These are phyloP conservation scores for Colletotrichum graminicola DNA, from an alignment of 2,329 filamentous ascomycete genomes.

Conservation along the genomic window DNA sequence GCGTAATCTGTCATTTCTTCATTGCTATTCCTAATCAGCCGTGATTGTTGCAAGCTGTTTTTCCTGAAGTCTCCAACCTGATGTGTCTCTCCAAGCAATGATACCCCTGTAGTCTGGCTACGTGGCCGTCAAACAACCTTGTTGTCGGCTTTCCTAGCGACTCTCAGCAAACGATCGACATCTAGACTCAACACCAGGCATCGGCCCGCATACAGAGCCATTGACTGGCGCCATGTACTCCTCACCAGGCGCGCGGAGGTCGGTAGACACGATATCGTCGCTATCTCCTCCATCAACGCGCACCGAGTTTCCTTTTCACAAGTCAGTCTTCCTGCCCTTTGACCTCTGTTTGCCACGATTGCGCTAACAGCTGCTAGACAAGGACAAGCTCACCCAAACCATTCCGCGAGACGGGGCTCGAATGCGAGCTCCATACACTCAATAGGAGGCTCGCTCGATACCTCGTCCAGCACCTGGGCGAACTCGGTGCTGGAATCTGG, in stretches of 20 bases:
- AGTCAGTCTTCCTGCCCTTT: slow-evolving; percentile 54
- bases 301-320: slow-evolving; percentile 71
- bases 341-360: slow-evolving; percentile 15
- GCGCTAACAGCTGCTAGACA: slow-evolving; percentile 51
- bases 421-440: slow-evolving; percentile 90
- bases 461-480: slow-evolving; percentile 67
- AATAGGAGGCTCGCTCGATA: slow-evolving; percentile 85
- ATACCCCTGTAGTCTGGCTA: slow-evolving; percentile 60
- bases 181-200: slow-evolving; percentile 22
- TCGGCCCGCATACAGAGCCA: slow-evolving; percentile 20
- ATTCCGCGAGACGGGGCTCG: slow-evolving; percentile 77
- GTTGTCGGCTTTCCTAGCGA: slow-evolving; percentile 49
- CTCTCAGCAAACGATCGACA: slow-evolving; percentile 31
- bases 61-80: slow-evolving; percentile 12
- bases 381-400: slow-evolving; percentile 60
- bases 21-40: slow-evolving; percentile 7
- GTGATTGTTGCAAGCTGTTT: slow-evolving; percentile 20
- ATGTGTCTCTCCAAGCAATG: slow-evolving; percentile 55
- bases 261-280: slow-evolving; percentile 73
- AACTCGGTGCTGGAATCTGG: slow-evolving; percentile 76
- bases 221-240: slow-evolving; percentile 66
- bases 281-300: slow-evolving; percentile 63
- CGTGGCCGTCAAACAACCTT: slow-evolving; percentile 53
- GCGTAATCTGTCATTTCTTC: slow-evolving; percentile 24
- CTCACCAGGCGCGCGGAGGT: slow-evolving; percentile 70